Evolutionary conservation across 2,329 filamentous ascomycete species (phyloP).

Genomic region (Akanthomyces uredinophilus): DNA sequence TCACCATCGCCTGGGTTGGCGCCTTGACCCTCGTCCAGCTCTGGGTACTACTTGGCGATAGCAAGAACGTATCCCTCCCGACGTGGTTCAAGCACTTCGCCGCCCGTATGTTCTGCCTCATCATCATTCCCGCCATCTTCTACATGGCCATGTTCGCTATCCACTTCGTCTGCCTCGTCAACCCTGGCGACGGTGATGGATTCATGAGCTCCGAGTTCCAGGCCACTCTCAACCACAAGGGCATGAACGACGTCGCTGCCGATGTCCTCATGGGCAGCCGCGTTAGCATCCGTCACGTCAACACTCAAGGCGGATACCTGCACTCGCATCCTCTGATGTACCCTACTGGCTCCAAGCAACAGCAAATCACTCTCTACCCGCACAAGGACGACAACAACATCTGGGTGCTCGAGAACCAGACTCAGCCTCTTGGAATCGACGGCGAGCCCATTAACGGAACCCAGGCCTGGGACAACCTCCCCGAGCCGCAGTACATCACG

Average conservation of each 20-base stretch:
- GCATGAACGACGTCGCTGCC: conserved; percentile 89
- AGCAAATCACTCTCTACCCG: conserved; percentile 95
- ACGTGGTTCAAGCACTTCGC: conserved; percentile 92
- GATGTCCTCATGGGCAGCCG: conserved; percentile 88
- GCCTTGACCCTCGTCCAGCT: conserved; percentile 85
- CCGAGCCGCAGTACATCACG: conserved; percentile 62
- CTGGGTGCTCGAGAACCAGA: conserved; percentile 93
- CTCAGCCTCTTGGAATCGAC: conserved; percentile 73
- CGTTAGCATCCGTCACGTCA: conserved; percentile 83
- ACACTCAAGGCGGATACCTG: conserved; percentile 95
- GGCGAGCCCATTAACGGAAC: conserved; percentile 77
- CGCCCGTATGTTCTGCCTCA: conserved; percentile 83
- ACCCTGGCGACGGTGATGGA: conserved; percentile 94
- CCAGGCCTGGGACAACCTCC: conserved; percentile 72
- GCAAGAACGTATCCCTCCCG: conserved; percentile 77
- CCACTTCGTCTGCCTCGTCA: conserved; percentile 87
- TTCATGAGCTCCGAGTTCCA: conserved; percentile 99
- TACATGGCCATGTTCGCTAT: conserved; percentile 98
- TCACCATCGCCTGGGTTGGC: conserved; percentile 98
- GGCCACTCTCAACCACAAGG: conserved; percentile 91
- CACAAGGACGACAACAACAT: conserved; percentile 99
- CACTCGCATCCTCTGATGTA: conserved; percentile 98
- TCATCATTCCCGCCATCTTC: conserved; percentile 81
- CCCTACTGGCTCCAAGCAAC: conserved; percentile 93
- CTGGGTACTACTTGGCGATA: conserved; percentile 90